A percentile compares a stretch with the other conserved stretches of the same genome.
Evolutionary conservation across 2,329 filamentous ascomycete genomes (phyloP).

Genomic region (Colletotrichum sp.): DNA sequence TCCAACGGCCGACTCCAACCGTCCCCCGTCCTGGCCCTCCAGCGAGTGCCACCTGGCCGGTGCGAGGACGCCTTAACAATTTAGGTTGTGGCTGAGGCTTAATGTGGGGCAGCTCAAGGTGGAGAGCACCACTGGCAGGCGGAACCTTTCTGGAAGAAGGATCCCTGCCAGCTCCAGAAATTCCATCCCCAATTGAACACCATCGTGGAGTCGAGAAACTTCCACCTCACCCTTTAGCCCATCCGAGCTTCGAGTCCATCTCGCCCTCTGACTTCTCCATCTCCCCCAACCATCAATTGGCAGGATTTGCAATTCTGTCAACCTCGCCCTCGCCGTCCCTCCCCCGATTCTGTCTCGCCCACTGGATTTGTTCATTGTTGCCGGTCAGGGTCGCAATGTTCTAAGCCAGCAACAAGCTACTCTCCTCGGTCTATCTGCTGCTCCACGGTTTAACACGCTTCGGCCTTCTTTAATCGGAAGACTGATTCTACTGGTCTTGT

Average conservation of each 20-base stretch:
- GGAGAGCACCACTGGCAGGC: conserved; percentile 3
- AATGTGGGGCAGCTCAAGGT: conserved; percentile 6
- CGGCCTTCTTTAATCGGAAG: conserved; percentile 20
- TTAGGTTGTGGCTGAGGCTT: conserved; percentile 21
- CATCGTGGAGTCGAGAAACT: conserved; percentile 40
- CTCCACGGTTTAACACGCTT: conserved; percentile 19
- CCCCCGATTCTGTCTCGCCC: conserved; percentile 34
- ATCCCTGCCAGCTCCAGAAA: conserved; percentile 16
- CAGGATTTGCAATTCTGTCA: conserved; percentile 13
- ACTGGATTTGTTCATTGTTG: conserved; percentile 36
- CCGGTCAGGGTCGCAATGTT: conserved; percentile 37
- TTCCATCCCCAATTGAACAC: conserved; percentile 23
- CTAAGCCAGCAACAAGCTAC: conserved; percentile 30
- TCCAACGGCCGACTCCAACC: neutral
- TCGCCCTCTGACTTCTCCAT: conserved; percentile 27
- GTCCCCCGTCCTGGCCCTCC: neutral
- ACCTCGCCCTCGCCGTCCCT: conserved; percentile 12
- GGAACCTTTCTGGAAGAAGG: conserved; percentile 15
- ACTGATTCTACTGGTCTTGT: conserved; percentile 21
- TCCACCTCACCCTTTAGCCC: conserved; percentile 45
- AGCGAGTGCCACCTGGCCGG: neutral
- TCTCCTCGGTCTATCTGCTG: conserved; percentile 17
- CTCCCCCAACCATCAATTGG: conserved; percentile 23
- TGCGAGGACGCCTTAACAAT: conserved; percentile 1
- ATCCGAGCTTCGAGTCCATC: conserved; percentile 24